These are phyloP conservation scores for Colletotrichum coccodes DNA, from an alignment of 2,329 filamentous ascomycete genomes.

Conservation along the genomic window DNA sequence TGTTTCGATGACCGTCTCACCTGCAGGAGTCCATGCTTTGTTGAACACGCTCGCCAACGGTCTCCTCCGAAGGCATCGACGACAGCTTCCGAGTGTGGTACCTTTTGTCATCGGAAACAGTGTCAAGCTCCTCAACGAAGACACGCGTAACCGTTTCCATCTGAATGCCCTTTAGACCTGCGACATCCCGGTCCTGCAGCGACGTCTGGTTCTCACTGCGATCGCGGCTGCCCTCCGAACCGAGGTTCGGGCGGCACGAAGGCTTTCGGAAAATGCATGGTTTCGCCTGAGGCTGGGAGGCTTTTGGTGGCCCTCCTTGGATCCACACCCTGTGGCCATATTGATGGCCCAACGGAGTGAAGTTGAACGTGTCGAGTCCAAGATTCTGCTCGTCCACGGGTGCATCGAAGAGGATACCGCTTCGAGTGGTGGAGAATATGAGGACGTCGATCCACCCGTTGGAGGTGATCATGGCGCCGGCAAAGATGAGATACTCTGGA, in stretches of 20 bases:
- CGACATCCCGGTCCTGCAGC: background rate
- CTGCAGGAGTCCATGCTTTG: slow-evolving; percentile 11
- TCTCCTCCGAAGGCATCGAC: slow-evolving; percentile 5
- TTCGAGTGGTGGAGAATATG: slow-evolving; percentile 50
- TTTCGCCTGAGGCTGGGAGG: background rate
- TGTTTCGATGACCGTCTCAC: background rate
- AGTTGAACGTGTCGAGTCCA: slow-evolving; percentile 15
- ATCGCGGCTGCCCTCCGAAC: background rate
- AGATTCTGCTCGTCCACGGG: slow-evolving; percentile 19
- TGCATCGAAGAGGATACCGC: slow-evolving; percentile 43
- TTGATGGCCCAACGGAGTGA: slow-evolving; percentile 1
- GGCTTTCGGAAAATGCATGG: background rate
- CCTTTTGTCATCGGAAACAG: slow-evolving; percentile 34
- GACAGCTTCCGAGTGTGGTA: background rate
- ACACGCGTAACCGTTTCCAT: slow-evolving; percentile 56
- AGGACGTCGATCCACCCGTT: slow-evolving; percentile 58
- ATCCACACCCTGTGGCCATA: slow-evolving; percentile 27
- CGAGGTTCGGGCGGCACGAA: background rate
- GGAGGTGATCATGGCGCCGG: slow-evolving; percentile 60
- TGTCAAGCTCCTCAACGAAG: slow-evolving; percentile 50
- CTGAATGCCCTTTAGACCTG: slow-evolving; percentile 45
- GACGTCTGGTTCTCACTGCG: slow-evolving; percentile 23
- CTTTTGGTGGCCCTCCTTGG: background rate
- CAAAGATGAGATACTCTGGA: slow-evolving; percentile 58
- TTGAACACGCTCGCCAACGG: background rate